A percentile compares a stretch with the other conserved stretches of the same genome.
Conservation (phyloP, 768 basidiomycete species). For the Suillus subluteus region DNA sequence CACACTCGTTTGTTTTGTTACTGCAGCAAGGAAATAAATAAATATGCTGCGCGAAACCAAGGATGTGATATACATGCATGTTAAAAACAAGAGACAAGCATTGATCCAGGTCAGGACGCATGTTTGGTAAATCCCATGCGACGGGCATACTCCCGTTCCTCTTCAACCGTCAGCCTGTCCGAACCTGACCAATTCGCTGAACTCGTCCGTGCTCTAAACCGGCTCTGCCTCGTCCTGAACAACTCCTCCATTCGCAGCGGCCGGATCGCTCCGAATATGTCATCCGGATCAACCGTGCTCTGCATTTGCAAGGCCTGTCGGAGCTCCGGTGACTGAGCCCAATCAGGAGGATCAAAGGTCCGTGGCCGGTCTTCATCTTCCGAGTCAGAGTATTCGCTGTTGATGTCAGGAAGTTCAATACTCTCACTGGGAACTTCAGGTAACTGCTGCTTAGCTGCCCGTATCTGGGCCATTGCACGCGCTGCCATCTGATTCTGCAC, state of each 20-base stretch:
- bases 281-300: conserved; percentile 86
- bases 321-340: conserved; percentile 93
- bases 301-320: conserved; percentile 79
- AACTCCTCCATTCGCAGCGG: conserved; percentile 93
- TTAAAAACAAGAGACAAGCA: conserved; percentile 7
- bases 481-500: conserved; percentile 74
- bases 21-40: background rate
- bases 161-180: conserved; percentile 83
- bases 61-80: background rate
- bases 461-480: conserved; percentile 66
- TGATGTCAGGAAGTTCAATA: conserved; percentile 93
- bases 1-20: background rate
- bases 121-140: conserved; percentile 80
- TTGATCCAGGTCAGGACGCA: conserved; percentile 24
- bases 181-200: conserved; percentile 96
- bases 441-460: conserved; percentile 54
- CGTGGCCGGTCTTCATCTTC: conserved; percentile 83
- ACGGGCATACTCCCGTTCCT: conserved; percentile 85
- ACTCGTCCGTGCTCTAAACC: conserved; percentile 88
- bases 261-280: conserved; percentile 88
- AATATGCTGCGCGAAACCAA: background rate
- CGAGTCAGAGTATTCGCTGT: conserved; percentile 96
- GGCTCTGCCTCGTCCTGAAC: conserved; percentile 76
- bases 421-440: conserved; percentile 69
- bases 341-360: conserved; percentile 77